Conservation (phyloP, 768 basidiomycete species). For the Tylopilus sp. region DNA sequence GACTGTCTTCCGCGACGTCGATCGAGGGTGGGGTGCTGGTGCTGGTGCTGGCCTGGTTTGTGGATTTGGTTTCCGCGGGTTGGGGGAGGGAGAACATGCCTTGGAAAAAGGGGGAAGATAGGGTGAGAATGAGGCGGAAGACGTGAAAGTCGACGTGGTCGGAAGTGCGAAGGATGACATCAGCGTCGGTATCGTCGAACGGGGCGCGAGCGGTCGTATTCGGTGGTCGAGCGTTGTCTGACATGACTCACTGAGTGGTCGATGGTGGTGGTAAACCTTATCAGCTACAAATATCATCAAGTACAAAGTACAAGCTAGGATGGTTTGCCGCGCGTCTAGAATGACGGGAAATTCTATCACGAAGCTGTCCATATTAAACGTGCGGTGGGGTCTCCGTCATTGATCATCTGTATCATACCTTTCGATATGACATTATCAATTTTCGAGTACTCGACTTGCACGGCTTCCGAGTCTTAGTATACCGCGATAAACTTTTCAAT, state of each 20-base stretch:
- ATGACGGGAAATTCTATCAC: no score
- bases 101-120: slow-evolving; percentile 2
- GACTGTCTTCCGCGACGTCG: background rate
- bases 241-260: background rate
- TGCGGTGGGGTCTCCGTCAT: no score
- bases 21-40: background rate
- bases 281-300: no score
- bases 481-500: no score
- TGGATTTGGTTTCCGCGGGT: background rate
- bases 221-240: background rate
- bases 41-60: background rate
- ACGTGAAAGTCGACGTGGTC: slow-evolving; percentile 3
- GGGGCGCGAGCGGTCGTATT: background rate
- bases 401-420: no score
- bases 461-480: no score
- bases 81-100: slow-evolving; percentile 6
- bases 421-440: no score
- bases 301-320: no score
- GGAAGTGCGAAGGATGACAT: slow-evolving; percentile 1
- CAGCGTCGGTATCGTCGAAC: background rate
- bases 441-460: no score
- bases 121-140: slow-evolving; percentile 2
- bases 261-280: no score
- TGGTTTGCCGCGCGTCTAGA: no score
- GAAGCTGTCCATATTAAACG: no score